Evolutionary conservation across 2,329 filamentous ascomycete species (phyloP).

Genomic region (Hymenoscyphus infarciens): DNA sequence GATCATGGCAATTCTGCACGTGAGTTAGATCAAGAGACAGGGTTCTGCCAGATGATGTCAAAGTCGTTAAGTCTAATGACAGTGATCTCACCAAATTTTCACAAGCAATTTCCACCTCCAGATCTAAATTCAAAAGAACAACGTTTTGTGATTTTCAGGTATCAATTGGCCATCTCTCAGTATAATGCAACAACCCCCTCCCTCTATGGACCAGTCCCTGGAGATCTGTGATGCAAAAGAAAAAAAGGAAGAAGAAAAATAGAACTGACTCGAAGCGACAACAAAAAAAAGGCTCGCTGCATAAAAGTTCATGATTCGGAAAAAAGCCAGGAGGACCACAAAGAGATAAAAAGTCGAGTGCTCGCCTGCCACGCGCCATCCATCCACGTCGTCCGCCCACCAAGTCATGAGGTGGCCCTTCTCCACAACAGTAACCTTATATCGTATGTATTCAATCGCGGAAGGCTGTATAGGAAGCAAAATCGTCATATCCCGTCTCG

Average conservation of each 20-base stretch:
- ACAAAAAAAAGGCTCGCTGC: conserved; percentile 29
- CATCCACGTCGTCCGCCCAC: neutral
- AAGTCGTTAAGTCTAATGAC: neutral
- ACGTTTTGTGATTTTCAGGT: conserved; percentile 20
- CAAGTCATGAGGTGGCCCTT: neutral
- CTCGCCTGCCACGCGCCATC: neutral
- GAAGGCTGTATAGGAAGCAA: neutral
- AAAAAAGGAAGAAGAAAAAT: conserved; percentile 20
- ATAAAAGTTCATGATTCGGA: conserved; percentile 32
- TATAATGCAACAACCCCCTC: conserved; percentile 30
- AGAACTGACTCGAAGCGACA: conserved; percentile 10
- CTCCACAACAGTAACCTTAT: neutral
- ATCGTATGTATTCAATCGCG: neutral
- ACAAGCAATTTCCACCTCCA: neutral
- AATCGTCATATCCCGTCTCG: neutral
- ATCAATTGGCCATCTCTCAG: conserved; percentile 27
- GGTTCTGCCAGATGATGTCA: too few relatives aligned
- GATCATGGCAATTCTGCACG: too few relatives aligned
- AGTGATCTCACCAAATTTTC: neutral
- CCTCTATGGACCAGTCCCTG: conserved; percentile 29
- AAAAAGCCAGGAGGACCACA: conserved; percentile 3
- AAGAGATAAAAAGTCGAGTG: neutral
- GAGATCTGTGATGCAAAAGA: conserved; percentile 33
- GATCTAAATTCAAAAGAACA: neutral
- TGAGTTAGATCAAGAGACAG: too few relatives aligned